Conservation (phyloP, 108 stramenopile species). For the Skeletonema potamos region DNA sequence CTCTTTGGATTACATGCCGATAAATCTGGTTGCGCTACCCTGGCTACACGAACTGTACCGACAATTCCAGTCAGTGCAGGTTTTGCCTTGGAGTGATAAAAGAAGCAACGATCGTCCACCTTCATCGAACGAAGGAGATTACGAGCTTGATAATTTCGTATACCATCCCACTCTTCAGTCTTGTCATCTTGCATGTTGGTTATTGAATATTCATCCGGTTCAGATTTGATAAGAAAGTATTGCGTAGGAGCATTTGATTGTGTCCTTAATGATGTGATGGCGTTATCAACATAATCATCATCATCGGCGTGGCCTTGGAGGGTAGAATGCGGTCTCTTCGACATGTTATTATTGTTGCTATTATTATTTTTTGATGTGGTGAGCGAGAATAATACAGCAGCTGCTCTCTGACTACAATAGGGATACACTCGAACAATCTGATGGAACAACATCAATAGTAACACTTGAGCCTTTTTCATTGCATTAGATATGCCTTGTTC, state of each 20-base stretch:
- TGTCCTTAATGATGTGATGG: neutral
- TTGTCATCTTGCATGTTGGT: conserved; percentile 29
- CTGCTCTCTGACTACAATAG: neutral
- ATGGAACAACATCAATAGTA: neutral
- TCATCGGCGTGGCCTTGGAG: neutral
- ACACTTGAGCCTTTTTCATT: neutral
- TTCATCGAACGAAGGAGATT: conserved; percentile 52
- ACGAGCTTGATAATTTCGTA: conserved; percentile 60
- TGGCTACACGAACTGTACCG: conserved; percentile 35
- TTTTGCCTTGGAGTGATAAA: conserved; percentile 53
- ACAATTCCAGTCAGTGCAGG: conserved; percentile 41
- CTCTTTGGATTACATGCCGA: conserved; percentile 53
- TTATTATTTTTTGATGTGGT: too few species aligned
- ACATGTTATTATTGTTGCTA: neutral
- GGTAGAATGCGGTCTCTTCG: neutral
- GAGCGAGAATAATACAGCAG: neutral
- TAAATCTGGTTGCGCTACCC: conserved; percentile 45
- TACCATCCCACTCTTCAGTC: conserved; percentile 56
- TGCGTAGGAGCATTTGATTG: neutral
- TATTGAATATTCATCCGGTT: conserved; percentile 57
- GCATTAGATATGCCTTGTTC: too few species aligned
- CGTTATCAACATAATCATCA: neutral
- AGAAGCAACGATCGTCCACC: conserved; percentile 47
- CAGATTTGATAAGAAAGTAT: conserved; percentile 53
- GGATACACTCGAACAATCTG: neutral